Evolutionary conservation across 345 rosid species (phyloP), one percentile per base, ranked within the genome.

Genomic region (Dipteronia dyeriana): DNA sequence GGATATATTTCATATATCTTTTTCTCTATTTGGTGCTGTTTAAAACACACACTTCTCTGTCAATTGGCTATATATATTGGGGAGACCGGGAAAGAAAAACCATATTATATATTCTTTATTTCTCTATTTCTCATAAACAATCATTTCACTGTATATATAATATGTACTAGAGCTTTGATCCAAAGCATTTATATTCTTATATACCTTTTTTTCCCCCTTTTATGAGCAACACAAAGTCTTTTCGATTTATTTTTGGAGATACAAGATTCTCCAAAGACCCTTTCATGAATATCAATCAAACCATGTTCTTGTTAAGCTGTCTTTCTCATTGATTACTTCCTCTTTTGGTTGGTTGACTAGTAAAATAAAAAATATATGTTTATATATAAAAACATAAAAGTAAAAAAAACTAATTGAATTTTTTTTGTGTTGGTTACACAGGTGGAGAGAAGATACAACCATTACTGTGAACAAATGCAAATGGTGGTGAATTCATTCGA

Each of bases 391-490:
- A 16, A 3, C 16, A 60, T 41, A 13, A 16, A 17, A 0, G 1
- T 26, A 9, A 45, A 74, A 45, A 25, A 11, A 16, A 1, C 16
- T 70, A 43, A 73, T 20, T 67, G 63, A 63, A 13, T 41, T 41
- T 41, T 41, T 41, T 41, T 9, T 41, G 45, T 7, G 8, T 41
- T 41, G 45, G 45, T 41, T 73, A 83, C 93, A 95, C 94, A 95
- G 99, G 98, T 95, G 76, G 98, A 93, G 82, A 83, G 97, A 75
- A 87, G 98, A 71, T 95, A 95, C 84, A 93, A 84, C 84, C 91
- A 93, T 85, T 95, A 95, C 78, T 92, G 98, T 75, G 97, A 95
- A 74, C 98, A 93, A 76, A 95, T 95, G 98, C 99, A 93, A 76
- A 89, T 88, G 97, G 97, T 95, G 29, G 96, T 93, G 85, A 95